Base-by-base conservation (phyloP, 352 stramenopile species). In the Phytophthora litchii region DNA sequence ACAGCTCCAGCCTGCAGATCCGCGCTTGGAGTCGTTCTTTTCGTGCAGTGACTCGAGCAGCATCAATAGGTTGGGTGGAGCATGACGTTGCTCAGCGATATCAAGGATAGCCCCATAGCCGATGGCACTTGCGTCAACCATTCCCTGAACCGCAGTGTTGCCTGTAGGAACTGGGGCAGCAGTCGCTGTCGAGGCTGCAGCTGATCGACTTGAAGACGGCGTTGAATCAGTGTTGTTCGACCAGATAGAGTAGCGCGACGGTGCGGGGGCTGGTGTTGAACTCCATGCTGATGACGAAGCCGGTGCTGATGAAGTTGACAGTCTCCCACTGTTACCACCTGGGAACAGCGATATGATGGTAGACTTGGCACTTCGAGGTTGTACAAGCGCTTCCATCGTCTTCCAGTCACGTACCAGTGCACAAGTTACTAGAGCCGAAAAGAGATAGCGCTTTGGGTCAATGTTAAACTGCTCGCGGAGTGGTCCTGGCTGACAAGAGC, bases 91-190 rank as follows among this genome's bases (percentile, higher is more conserved):
- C 19, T 80, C 37, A 2, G 74, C 76, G n/a, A 90, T 68, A 65
- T 91, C 81, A 19, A 93, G 60, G 31, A 93, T 81, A 14, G 81
- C 73, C 40, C 84, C 84, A 56, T 84, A 91, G 4, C 84, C 84
- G 46, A 91, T 87, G 17, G 62, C 73, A 40, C 66, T 72, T 16
- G 68, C 67, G 31, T 72, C 67, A 2, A 76, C 67, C 56, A 76
- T 76, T 19, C 52, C 50, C 6, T 60, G 56, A 11, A 71, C 37
- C 16, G 37, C 38, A 17, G 29, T 58, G 14, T 64, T 76, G 4
- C 48, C 35, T 50, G 51, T 14, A 54, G 56, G 23, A 35, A 38
- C 46, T 9, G 61, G 42, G 17, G 41, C 21, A 44, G 64, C n/a
- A 35, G 59, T 53, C 8, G 36, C 29, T 10, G 13, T 59, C 17